Conservation (phyloP, 208 protist species). For the Angomonas desouzai region DNA sequence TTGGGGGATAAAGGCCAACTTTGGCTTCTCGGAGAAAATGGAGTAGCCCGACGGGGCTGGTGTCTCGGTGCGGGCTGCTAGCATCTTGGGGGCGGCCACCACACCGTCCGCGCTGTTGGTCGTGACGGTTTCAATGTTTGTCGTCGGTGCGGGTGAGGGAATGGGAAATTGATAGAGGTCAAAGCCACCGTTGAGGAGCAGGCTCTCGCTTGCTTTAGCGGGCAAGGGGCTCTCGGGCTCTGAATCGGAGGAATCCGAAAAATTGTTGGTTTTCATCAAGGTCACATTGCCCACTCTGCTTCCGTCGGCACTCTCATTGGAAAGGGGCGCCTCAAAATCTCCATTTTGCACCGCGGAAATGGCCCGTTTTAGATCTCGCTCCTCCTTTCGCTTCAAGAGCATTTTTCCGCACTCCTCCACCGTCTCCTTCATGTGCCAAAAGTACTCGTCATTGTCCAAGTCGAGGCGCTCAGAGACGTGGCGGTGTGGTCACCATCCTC, state of each 20-base stretch:
- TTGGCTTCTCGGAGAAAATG: not conserved
- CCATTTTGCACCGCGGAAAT: not conserved
- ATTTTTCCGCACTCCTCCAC: not conserved
- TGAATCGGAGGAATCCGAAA: not conserved
- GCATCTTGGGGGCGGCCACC: not conserved
- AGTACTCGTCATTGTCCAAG: conserved; percentile 2
- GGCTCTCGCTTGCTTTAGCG: not conserved
- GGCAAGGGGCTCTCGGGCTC: not conserved
- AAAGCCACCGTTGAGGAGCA: not conserved
- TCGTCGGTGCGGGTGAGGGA: not conserved
- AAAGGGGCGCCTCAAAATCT: not conserved
- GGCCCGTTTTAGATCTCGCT: not conserved
- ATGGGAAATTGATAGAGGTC: not conserved
- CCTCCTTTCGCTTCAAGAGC: not conserved
- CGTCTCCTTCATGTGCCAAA: not conserved
- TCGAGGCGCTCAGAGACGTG: not conserved
- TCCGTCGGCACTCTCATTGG: not conserved
- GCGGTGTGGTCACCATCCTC: not conserved
- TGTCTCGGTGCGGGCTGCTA: not conserved
- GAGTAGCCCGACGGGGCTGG: not conserved
- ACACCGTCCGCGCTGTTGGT: not conserved
- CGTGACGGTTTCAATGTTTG: not conserved
- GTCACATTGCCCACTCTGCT: not conserved
- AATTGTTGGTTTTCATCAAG: not conserved
- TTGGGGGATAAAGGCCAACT: not conserved